Conservation (phyloP, 139 green algal genomes). For the Haematococcus lacustris region DNA sequence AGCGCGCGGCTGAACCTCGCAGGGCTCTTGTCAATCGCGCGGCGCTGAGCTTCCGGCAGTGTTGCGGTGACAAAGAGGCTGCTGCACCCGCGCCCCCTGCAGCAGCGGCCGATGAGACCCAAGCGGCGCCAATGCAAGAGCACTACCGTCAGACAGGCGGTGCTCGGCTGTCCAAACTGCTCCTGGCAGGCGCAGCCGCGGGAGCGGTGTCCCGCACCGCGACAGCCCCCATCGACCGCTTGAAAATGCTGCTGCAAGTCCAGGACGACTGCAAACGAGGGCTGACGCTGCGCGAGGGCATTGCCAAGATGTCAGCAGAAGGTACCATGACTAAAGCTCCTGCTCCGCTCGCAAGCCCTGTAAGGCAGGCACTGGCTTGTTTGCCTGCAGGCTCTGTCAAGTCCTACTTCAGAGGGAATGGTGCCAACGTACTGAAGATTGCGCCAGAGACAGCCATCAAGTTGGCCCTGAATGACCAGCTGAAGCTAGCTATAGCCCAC, state of each 20-base stretch:
- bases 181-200: no score
- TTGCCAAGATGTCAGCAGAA: slow-evolving; percentile 67
- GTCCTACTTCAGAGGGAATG: slow-evolving; percentile 83
- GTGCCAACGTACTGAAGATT: slow-evolving; percentile 90
- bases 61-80: no score
- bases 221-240: slow-evolving; percentile 83
- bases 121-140: no score
- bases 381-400: slow-evolving; percentile 46
- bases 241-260: slow-evolving; percentile 90
- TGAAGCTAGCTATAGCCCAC: slow-evolving; percentile 51
- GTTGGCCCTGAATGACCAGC: slow-evolving; percentile 70
- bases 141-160: no score
- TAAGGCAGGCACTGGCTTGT: not conserved
- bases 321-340: slow-evolving; percentile 28
- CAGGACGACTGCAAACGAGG: slow-evolving; percentile 45
- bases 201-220: slow-evolving; percentile 78
- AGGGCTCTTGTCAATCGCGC: no score
- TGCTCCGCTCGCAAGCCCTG: not conserved
- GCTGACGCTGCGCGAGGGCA: slow-evolving; percentile 58
- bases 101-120: no score
- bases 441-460: slow-evolving; percentile 83
- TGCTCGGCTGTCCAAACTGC: no score
- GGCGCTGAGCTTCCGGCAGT: no score
- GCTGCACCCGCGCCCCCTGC: no score
- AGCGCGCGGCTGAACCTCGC: no score